Conservation (phyloP, 73 alveolate species). For the Paramecium primaurelia region DNA sequence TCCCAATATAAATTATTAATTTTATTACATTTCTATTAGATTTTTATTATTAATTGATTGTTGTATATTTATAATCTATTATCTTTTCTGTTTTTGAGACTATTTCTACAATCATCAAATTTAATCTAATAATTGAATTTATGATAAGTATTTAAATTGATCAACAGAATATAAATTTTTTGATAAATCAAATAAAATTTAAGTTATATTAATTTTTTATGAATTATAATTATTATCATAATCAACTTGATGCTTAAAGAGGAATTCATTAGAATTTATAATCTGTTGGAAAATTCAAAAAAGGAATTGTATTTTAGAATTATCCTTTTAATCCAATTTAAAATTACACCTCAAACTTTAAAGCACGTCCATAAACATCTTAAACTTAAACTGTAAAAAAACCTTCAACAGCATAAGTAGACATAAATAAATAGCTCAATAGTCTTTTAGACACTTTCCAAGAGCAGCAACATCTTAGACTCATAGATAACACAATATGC, state of each 20-base stretch:
- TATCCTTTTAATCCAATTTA: background rate
- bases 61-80: too few species aligned
- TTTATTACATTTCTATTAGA: too few species aligned
- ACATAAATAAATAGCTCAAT: background rate
- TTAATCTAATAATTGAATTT: too few species aligned
- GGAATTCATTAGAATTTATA: background rate
- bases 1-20: too few species aligned
- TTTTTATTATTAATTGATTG: too few species aligned
- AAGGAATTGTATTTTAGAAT: background rate
- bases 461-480: background rate
- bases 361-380: background rate
- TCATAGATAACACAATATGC: background rate
- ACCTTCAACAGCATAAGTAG: background rate
- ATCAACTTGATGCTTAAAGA: background rate
- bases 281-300: background rate
- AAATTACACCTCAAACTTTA: background rate
- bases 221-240: background rate
- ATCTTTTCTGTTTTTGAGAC: too few species aligned
- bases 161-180: background rate
- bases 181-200: background rate
- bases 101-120: too few species aligned
- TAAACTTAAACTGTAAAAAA: background rate
- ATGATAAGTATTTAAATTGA: background rate
- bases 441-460: background rate
- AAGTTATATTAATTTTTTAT: background rate